Base-by-base conservation (phyloP, 805 yeast species). In the Ogataea methanolica region DNA sequence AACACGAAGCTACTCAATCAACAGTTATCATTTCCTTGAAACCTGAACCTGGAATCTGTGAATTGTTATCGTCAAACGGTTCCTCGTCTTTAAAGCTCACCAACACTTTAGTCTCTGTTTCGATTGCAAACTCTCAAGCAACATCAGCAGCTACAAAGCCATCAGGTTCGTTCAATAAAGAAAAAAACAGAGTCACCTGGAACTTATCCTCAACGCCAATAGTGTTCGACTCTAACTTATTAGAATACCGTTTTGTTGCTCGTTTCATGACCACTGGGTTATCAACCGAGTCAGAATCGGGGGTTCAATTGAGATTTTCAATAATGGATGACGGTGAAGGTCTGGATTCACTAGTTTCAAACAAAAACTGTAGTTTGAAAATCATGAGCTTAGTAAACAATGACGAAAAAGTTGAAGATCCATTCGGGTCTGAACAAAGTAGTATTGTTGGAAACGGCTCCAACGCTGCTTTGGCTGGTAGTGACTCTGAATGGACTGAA, bases 161-260 rank as follows among this genome's bases (percentile, higher is more conserved):
- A 5, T 83, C 86, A 47, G 98, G 97, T 48, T 80, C 95, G 1
- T 92, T 90, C 73, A 88, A 85, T 67, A 85, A 80, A 60, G 97
- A 90, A 44, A 83, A 81, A 61, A 84, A 81, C 56, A 79, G 97
- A 67, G 83, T 94, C 48, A 84, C 94, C 0, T 91, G 97, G 97
- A 79, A 85, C 62, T 80, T 82, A 56, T 51, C 57, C 31, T 46
- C 58, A 29, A 52, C 66, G 9, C 74, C 79, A 4, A 53, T 78
- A 35, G 57, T 53, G 6, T 71, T 79, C 48, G 57, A 57, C 5
- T 46, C 54, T 14, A 65, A 54, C 14, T 64, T 66, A 6, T 40
- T 43, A 26, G 90, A 85, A 54, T 83, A 84, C 57, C 80, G 85
- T 58, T 73, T 91, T 39, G 82, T 92, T 60, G 96, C 96, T 16